Percentiles rank a stretch among this genome's conserved stretches.
Conservation (phyloP, 768 basidiomycete genomes). For the Boletus subcaerulescens region DNA sequence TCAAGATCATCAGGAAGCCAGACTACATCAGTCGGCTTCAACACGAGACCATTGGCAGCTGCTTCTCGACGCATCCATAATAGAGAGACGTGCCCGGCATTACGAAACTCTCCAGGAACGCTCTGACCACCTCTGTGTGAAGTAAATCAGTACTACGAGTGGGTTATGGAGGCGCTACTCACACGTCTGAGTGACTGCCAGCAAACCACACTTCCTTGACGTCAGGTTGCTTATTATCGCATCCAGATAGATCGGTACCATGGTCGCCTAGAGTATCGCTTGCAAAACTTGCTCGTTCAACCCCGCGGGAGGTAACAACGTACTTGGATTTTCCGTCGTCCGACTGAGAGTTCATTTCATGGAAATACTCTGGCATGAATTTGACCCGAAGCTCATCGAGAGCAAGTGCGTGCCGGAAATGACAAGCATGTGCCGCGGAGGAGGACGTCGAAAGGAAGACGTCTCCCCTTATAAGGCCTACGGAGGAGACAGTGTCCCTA, state of each 20-base stretch:
- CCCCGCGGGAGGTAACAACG: not conserved
- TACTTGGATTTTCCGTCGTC: constrained; percentile 14
- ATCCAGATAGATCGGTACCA: not conserved
- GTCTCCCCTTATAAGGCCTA: constrained; percentile 3
- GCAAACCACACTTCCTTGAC: constrained; percentile 69
- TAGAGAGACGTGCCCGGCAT: constrained; percentile 24
- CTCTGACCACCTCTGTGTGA: constrained; percentile 20
- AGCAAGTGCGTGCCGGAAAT: constrained; percentile 16
- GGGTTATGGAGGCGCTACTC: not conserved
- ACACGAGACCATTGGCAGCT: constrained; percentile 18
- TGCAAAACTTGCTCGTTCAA: not conserved
- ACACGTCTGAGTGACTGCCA: constrained; percentile 41
- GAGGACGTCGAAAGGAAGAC: constrained; percentile 3
- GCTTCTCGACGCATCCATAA: constrained; percentile 37
- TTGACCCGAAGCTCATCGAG: constrained; percentile 31
- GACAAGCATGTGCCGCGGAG: constrained; percentile 2
- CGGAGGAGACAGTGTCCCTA: constrained; percentile 15
- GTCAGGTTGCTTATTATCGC: constrained; percentile 1
- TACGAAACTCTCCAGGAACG: constrained; percentile 15
- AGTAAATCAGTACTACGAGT: not conserved
- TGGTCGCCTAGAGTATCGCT: not conserved
- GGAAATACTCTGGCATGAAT: constrained; percentile 45
- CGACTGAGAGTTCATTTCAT: constrained; percentile 23
- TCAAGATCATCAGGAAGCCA: constrained; percentile 28
- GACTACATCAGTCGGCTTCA: constrained; percentile 27